Evolutionary conservation across 2,329 filamentous ascomycete species (phyloP).

Genomic region (Diaporthe longicolla): DNA sequence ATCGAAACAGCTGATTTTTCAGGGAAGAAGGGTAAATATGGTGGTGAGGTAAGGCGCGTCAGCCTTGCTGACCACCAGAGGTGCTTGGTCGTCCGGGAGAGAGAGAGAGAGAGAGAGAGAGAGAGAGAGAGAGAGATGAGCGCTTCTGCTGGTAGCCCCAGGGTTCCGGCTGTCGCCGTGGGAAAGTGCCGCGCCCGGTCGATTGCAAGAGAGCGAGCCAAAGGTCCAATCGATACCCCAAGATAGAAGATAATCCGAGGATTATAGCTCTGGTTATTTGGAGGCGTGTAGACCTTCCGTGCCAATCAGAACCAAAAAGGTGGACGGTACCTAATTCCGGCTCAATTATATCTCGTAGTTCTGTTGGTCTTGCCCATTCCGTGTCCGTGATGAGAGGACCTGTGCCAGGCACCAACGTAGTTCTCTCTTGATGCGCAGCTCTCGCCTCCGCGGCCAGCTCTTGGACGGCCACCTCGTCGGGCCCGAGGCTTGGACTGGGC

Average conservation of each 20-base stretch:
- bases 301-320: background rate
- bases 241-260: constrained; percentile 31
- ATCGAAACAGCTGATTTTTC: constrained; percentile 19
- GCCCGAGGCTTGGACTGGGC: background rate
- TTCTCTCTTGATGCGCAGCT: background rate
- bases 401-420: background rate
- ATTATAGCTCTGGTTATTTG: background rate
- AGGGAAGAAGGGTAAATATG: constrained; percentile 11
- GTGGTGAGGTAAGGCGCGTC: constrained; percentile 33
- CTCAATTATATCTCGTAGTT: background rate
- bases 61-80: constrained; percentile 38
- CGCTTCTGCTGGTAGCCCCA: constrained; percentile 32
- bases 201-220: constrained; percentile 1
- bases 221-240: constrained; percentile 13
- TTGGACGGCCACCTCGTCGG: background rate
- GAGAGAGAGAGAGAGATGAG: background rate
- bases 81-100: constrained; percentile 10
- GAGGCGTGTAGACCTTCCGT: background rate
- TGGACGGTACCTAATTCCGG: background rate
- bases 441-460: background rate
- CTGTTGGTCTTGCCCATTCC: background rate
- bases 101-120: too few relatives aligned
- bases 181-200: constrained; percentile 14
- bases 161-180: constrained; percentile 21
- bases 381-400: background rate